Percentiles rank a stretch among this genome's conserved stretches.
Evolutionary conservation across 148 eudicot genomes (phyloP).

Genomic region (Selenicereus undatus): DNA sequence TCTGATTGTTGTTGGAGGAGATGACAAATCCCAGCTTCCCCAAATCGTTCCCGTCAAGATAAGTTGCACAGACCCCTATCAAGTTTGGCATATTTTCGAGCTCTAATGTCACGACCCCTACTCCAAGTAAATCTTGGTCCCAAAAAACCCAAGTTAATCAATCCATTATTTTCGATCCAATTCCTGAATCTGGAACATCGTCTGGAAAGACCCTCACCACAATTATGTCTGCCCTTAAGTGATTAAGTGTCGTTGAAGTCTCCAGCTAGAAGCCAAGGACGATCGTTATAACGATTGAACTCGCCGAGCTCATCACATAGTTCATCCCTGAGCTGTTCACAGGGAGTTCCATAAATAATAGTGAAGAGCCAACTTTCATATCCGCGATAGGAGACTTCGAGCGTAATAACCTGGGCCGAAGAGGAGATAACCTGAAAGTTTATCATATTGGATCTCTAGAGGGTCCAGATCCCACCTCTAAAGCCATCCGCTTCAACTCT

Average conservation of each 20-base stretch:
- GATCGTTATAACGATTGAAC: background rate
- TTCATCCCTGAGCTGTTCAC: background rate
- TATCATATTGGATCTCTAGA: too few relatives aligned
- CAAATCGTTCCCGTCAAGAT: background rate
- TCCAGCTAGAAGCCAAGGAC: background rate
- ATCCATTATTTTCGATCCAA: background rate
- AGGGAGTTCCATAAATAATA: background rate
- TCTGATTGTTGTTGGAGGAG: background rate
- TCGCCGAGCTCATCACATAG: background rate
- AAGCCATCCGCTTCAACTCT: too few relatives aligned
- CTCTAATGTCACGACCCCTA: background rate
- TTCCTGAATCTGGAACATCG: background rate
- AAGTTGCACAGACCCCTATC: background rate
- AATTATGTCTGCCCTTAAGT: too few relatives aligned
- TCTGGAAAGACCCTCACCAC: background rate
- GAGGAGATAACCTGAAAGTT: background rate
- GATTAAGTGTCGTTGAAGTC: background rate
- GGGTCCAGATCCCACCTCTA: too few relatives aligned
- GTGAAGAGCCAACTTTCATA: background rate
- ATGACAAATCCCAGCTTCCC: background rate
- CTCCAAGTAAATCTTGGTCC: background rate
- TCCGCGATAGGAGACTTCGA: background rate
- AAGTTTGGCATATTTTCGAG: background rate
- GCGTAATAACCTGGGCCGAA: background rate
- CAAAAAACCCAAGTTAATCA: background rate